Percentiles rank a stretch among this genome's conserved stretches.
Conservation (phyloP, 2,329 filamentous ascomycete species). For the Dendrostoma leiphaemia region DNA sequence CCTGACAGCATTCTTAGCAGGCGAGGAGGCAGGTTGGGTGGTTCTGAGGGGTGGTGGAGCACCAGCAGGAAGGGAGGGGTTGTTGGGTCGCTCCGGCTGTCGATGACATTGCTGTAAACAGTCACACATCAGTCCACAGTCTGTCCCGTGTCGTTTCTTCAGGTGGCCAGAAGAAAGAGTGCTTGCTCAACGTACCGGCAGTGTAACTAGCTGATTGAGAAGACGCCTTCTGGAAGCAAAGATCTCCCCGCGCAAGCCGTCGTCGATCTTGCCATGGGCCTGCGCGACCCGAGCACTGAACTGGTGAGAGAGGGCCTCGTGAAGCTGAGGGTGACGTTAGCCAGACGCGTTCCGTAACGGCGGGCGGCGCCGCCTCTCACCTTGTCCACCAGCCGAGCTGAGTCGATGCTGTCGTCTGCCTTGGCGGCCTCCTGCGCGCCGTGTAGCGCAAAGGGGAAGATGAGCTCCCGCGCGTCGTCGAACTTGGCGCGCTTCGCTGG, state of each 20-base stretch:
- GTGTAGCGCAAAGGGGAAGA: slow-evolving; percentile 1
- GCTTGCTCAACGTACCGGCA: slow-evolving; percentile 8
- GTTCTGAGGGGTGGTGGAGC: background rate
- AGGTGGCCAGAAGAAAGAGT: too few species aligned
- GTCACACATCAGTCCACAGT: background rate
- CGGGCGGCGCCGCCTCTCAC: background rate
- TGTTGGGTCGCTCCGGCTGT: background rate
- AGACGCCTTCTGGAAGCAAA: background rate
- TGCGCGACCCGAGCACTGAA: background rate
- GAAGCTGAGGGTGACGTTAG: slow-evolving; percentile 2
- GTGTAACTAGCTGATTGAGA: background rate
- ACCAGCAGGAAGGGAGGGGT: background rate
- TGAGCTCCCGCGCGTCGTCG: background rate
- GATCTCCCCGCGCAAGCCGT: background rate
- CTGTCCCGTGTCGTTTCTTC: too few species aligned
- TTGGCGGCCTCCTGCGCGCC: background rate
- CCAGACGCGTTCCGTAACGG: too few species aligned
- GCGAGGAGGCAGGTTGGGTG: background rate
- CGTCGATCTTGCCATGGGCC: background rate
- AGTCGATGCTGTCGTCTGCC: background rate
- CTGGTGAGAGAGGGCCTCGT: background rate
- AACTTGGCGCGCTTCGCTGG: slow-evolving; percentile 13
- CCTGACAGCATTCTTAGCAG: background rate
- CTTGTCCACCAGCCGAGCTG: background rate
- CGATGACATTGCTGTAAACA: slow-evolving; percentile 7